Evolutionary conservation across 768 basidiomycete genomes (phyloP), one percentile per base, ranked within the genome.

Genomic region (Mrakia gelida): DNA sequence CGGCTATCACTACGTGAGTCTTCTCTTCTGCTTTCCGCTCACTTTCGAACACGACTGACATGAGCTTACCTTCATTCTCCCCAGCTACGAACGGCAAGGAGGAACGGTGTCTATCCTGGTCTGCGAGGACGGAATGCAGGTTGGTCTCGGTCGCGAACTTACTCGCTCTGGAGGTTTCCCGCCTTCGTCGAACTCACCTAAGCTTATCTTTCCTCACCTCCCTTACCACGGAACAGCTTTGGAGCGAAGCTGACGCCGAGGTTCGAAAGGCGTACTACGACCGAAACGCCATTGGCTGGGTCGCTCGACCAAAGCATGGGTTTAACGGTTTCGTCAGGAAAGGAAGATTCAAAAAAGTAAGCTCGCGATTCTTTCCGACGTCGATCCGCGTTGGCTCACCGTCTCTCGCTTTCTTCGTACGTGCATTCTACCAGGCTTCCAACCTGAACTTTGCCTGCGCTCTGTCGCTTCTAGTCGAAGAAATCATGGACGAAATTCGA

Each of bases 371-470:
- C 45, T 13, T 56, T 43, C 41, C 41, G 41, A 43, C 5, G 6
- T 43, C 11, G 41, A 43, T 43, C 11, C 41, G 15, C 7, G 15
- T 13, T 15, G 9, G 11, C 2, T 13, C 56, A 4, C 5, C 30
- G 18, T 30, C 28, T 16, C 15, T 30, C 21, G 3, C 10, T 11
- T 65, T 28, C 18, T 8, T 65, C 9, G 3, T 16, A 5, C 5
- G 21, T 34, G n/a, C 32, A 34, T 41, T 16, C 38, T 41, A n/a
- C n/a, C 34, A 70, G 72, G 93, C 93, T 0, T 91, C 90, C 23
- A 96, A 96, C 84, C 90, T 95, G 91, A 96, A 95, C 83, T 94
- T 91, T 81, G 92, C 88, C 0, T 86, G 88, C 28, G 85, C 89
- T 81, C 86, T 93, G 8, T 91, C 90, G 7, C 86, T 93, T 38